Evolutionary conservation across 768 basidiomycete species (phyloP).

Genomic region (Boletus subcaerulescens): DNA sequence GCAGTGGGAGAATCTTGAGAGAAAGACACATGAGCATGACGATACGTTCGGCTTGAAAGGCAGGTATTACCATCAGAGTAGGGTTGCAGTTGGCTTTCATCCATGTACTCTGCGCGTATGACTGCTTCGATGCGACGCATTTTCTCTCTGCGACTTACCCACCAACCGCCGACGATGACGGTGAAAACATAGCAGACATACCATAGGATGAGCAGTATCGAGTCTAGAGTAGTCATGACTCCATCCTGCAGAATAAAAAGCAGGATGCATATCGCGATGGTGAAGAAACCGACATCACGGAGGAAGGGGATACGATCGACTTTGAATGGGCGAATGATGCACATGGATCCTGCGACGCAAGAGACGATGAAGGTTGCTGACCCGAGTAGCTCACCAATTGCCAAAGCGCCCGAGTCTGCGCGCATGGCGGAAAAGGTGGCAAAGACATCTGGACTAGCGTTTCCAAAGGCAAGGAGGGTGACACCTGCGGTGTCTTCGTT

Average conservation of each 20-base stretch:
- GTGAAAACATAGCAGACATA: constrained; percentile 76
- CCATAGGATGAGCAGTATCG: constrained; percentile 62
- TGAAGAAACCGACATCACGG: constrained; percentile 94
- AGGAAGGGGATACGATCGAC: constrained; percentile 80
- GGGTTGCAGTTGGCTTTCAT: constrained; percentile 43
- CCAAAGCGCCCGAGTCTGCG: constrained; percentile 79
- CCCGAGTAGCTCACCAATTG: constrained; percentile 92
- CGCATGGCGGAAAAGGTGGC: constrained; percentile 94
- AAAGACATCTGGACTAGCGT: constrained; percentile 95
- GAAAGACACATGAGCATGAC: constrained; percentile 3
- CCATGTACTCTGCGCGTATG: constrained; percentile 56
- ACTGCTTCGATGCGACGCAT: constrained; percentile 46
- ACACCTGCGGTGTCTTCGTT: constrained; percentile 95
- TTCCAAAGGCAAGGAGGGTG: constrained; percentile 95
- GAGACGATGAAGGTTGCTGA: constrained; percentile 95
- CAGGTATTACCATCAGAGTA: constrained; percentile 62
- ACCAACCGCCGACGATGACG: constrained; percentile 80
- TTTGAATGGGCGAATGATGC: constrained; percentile 91
- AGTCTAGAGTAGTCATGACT: constrained; percentile 65
- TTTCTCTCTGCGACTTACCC: constrained; percentile 54
- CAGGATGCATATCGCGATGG: constrained; percentile 73
- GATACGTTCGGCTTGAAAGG: constrained; percentile 11
- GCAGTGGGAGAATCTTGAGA: constrained; percentile 9
- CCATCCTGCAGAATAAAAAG: constrained; percentile 78
- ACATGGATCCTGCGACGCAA: constrained; percentile 97